Conservation (phyloP, 129 eudicot species). For the Artemisia argyi region DNA sequence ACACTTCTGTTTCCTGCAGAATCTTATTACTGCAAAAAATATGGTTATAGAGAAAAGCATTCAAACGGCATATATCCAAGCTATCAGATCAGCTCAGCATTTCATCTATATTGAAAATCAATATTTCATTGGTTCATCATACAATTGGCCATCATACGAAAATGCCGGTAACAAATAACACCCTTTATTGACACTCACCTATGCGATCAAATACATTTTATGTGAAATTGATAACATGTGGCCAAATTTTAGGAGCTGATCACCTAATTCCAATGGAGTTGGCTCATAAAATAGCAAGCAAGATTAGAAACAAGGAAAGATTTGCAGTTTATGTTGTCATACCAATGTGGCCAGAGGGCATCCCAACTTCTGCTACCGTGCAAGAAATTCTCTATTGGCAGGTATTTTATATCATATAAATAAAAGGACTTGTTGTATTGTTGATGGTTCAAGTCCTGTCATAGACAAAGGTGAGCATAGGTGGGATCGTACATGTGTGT, state of each 20-base stretch:
- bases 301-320: conserved; percentile 78
- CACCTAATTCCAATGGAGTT: conserved; percentile 95
- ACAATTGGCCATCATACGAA: conserved; percentile 81
- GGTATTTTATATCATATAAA: conserved; percentile 40
- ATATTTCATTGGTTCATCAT: conserved; percentile 86
- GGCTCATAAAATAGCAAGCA: conserved; percentile 84
- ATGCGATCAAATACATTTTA: background rate
- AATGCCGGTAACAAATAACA: conserved; percentile 55
- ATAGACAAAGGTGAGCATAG: too few species aligned
- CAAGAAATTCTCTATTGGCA: conserved; percentile 98
- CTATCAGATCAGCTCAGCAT: conserved; percentile 92
- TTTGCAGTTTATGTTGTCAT: conserved; percentile 84
- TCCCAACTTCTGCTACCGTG: conserved; percentile 66
- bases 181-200: too few species aligned
- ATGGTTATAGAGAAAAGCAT: conserved; percentile 90
- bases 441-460: background rate
- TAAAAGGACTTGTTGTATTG: background rate
- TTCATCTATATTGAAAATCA: conserved; percentile 94
- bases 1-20: conserved; percentile 50
- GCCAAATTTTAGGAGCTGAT: conserved; percentile 74
- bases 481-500: too few species aligned
- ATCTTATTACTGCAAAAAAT: conserved; percentile 72
- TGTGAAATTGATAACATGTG: conserved; percentile 13
- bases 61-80: conserved; percentile 90
- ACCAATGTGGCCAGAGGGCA: conserved; percentile 99